Base-by-base conservation (phyloP, 345 rosid genomes). In the Nephelium lappaceum region DNA sequence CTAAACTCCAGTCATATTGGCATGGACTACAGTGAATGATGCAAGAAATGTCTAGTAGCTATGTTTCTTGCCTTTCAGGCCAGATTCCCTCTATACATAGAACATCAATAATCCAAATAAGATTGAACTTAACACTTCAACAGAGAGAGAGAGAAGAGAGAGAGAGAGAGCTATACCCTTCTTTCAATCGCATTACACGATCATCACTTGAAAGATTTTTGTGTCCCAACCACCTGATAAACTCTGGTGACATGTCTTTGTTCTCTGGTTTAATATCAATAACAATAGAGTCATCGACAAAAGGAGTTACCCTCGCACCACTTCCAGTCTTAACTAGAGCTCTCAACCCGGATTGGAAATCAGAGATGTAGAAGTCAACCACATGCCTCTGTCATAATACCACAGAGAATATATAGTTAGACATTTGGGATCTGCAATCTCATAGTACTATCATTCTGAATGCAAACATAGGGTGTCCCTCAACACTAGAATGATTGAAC, bases 321-420 rank as follows among this genome's bases (percentile, higher is more conserved):
- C 82, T 88, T 64, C 99, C 98, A 47, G 93, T 91, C 88, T 95
- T 95, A 76, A 95, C 99, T 88, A 92, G 85, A 67, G 99, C 99
- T 85, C 99, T 88, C 77, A 93, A 85, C 58, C 99, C 99, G 76
- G 99, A 95, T 72, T 93, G 99, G 82, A 93, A 93, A 88, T 95
- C 99, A 66, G 99, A 95, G 72, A 95, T 95, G 93, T 95, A 95
- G 91, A 95, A 95, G 86, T 95, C 99, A 31, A 94, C 99, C 61
- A 89, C 98, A 71, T 89, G 98, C 84, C 94, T 87, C 99, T 95
- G 93, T 81, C 73, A 84, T 80, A 77, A 58, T 61, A 39, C 60
- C 51, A 43, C 64, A 36, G 73, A 55, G 65, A 24, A 19, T 15
- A 36, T 15, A 36, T 5, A 63, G 62, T 69, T 31, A 63, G 25